A percentile compares a stretch with the other conserved stretches of the same genome.
Conservation (phyloP, 2,329 filamentous ascomycete genomes). For the Colletotrichum sp. region DNA sequence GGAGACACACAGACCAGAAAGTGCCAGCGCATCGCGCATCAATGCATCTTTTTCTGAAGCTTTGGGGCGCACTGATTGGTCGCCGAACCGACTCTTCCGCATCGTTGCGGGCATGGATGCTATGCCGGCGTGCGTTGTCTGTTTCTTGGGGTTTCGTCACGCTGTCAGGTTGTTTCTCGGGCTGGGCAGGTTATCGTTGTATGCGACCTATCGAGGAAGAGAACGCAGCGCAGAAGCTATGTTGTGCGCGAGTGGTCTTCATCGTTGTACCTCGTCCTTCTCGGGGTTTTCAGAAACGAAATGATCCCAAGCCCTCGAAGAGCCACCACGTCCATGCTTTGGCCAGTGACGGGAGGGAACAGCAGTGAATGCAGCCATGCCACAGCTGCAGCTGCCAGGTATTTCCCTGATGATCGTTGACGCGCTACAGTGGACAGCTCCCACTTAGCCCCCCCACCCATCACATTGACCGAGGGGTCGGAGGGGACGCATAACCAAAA, state of each 20-base stretch:
- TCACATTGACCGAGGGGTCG: background rate
- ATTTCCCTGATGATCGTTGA: background rate
- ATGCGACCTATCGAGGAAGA: background rate
- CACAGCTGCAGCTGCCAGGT: conserved; percentile 4
- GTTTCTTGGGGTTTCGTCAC: background rate
- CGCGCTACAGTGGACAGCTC: background rate
- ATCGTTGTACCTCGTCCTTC: background rate
- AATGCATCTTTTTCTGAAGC: conserved; percentile 5
- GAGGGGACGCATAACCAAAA: background rate
- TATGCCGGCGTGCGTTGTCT: background rate
- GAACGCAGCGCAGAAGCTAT: background rate
- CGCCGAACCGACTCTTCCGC: conserved; percentile 12
- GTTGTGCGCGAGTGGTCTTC: background rate
- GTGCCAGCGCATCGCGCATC: conserved; percentile 28
- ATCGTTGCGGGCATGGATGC: background rate
- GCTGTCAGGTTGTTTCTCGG: background rate
- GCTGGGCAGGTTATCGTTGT: background rate
- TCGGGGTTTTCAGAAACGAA: background rate
- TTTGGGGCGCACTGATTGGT: conserved; percentile 13
- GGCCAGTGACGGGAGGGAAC: background rate
- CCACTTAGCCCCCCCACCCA: background rate
- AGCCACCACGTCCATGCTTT: background rate
- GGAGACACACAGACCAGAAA: conserved; percentile 35
- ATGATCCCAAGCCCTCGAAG: background rate
- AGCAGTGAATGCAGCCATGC: background rate